Percentiles rank a stretch among this genome's conserved stretches.
These are phyloP conservation scores for Puccinia triticina DNA, from an alignment of 1,284 basidiomycete species.

Conservation along the genomic window DNA sequence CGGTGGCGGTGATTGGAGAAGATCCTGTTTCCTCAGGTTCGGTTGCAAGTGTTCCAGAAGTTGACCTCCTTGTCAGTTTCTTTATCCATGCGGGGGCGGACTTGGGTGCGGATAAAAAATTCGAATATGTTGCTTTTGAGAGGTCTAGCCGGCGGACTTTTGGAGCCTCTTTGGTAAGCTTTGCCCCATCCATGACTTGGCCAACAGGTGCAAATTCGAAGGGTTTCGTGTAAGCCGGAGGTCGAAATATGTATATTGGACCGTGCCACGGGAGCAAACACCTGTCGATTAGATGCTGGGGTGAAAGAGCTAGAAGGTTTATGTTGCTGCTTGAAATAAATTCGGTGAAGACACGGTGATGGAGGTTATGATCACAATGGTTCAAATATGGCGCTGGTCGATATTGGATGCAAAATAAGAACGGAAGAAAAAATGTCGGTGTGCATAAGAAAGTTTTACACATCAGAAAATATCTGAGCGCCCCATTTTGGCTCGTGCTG, in stretches of 20 bases:
- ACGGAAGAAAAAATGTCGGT: too few relatives aligned
- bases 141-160: slow-evolving; percentile 9
- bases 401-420: too few relatives aligned
- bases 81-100: slow-evolving; percentile 27
- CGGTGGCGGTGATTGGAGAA: neutral
- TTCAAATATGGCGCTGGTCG: neutral
- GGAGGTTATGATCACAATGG: neutral
- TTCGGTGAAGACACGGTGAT: neutral
- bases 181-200: neutral
- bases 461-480: too few relatives aligned
- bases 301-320: neutral
- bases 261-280: neutral
- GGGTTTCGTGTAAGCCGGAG: neutral
- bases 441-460: too few relatives aligned
- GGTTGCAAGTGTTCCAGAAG: slow-evolving; percentile 9
- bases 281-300: neutral
- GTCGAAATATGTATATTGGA: neutral
- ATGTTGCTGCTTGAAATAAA: neutral
- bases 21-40: slow-evolving; percentile 16
- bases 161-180: neutral
- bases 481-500: too few relatives aligned
- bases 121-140: slow-evolving; percentile 23
- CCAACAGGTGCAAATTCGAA: neutral
- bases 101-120: slow-evolving; percentile 19
- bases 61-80: slow-evolving; percentile 5